Conservation (phyloP, 2,329 filamentous ascomycete genomes). For the Fusarium acutatum region DNA sequence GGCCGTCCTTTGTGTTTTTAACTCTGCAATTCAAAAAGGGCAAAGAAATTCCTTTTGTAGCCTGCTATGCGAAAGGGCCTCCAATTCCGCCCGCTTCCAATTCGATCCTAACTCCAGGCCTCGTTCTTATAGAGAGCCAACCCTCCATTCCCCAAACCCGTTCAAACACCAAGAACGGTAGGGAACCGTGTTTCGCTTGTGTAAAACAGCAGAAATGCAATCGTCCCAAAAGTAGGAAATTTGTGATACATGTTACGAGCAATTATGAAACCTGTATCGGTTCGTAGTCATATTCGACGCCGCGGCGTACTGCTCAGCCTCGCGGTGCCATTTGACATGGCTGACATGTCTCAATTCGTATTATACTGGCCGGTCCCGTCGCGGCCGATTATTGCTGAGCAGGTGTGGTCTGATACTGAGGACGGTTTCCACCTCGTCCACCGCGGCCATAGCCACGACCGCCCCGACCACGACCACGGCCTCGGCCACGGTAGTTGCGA, state of each 20-base stretch:
- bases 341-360: neutral
- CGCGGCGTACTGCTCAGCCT: neutral
- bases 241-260: constrained; percentile 46
- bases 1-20: constrained; percentile 29
- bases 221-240: constrained; percentile 31
- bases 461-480: constrained; percentile 73
- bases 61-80: constrained; percentile 27
- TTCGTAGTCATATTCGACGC: constrained; percentile 7
- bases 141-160: constrained; percentile 22
- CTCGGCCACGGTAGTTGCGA: constrained; percentile 81
- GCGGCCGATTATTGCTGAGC: constrained; percentile 39
- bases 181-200: constrained; percentile 22
- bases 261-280: constrained; percentile 22
- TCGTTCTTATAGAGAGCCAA: constrained; percentile 27
- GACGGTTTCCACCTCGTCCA: constrained; percentile 50
- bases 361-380: neutral
- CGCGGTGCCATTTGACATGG: neutral
- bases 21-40: constrained; percentile 38
- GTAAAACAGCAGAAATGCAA: constrained; percentile 32
- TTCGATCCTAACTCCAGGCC: constrained; percentile 42
- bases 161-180: constrained; percentile 19
- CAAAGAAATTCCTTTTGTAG: constrained; percentile 32
- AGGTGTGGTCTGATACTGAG: constrained; percentile 44
- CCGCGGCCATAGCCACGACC: constrained; percentile 52
- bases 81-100: constrained; percentile 34